Base-by-base conservation (phyloP, 192 early-diverging fungal genomes). In the Paraglomus brasilianum region DNA sequence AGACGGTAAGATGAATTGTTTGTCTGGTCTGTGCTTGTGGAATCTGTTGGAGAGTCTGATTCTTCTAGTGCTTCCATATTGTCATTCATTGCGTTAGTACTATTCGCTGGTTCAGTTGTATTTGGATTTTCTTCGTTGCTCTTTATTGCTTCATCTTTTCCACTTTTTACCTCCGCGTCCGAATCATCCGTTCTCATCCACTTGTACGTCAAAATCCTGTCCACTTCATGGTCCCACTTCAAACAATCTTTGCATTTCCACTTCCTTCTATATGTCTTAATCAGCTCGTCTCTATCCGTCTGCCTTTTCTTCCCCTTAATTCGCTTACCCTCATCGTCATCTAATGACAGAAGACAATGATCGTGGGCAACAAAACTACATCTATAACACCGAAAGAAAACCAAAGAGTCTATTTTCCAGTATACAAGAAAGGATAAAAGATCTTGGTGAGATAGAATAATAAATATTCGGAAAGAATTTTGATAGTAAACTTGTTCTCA, bases 191-290 rank as follows among this genome's bases (percentile, higher is more conserved):
- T 0, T 19, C 58, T 71, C 66, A 46, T 75, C 72, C 2, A 71
- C 50, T 47, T 59, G n/a, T n/a, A 76, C 0, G 74, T 77, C 14
- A 77, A 69, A 60, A 76, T 75, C 51, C 38, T 47, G 14, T 78
- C 79, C 42, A 75, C 19, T 5, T 78, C 72, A 14, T 56, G 43
- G 42, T 78, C 71, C 75, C 79, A 81, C 24, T 74, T 72, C 15
- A 68, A 17, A 22, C 79, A 81, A 8, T 74, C 62, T 44, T 73
- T 69, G 14, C 76, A 73, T 44, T 78, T 80, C 75, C 78, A 80
- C 4, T 74, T 65, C 47, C 74, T 72, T 45, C 75, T 65, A 52
- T 80, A 80, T 4, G 62, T 46, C 41, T 66, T 50, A n/a, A 80
- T 70, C 36, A 72, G 66, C 17, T 70, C 52, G 5, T 68, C 45